Conservation (phyloP, 768 basidiomycete genomes). For the Boletus tylopilopsis region DNA sequence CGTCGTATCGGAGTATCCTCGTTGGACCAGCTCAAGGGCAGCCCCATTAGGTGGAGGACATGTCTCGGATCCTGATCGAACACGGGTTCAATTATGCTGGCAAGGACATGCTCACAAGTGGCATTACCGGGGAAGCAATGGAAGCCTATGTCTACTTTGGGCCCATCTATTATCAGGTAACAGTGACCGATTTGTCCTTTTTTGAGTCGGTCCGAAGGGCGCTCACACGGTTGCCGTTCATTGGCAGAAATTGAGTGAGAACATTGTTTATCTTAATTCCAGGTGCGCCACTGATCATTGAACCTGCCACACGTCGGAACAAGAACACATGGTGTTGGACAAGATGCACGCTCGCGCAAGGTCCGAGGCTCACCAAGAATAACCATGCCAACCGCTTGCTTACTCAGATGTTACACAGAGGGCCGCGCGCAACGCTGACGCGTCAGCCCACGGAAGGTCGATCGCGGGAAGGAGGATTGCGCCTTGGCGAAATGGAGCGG, state of each 20-base stretch:
- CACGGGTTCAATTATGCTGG: constrained; percentile 96
- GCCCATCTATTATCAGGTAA: constrained; percentile 94
- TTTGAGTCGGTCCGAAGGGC: neutral
- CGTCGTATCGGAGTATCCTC: neutral
- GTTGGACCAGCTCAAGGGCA: constrained; percentile 8
- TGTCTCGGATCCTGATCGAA: constrained; percentile 94
- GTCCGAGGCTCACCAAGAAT: constrained; percentile 37
- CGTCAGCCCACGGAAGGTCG: constrained; percentile 98
- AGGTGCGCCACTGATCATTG: constrained; percentile 3
- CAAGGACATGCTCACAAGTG: constrained; percentile 99
- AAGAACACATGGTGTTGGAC: constrained; percentile 99
- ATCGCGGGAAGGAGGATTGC: constrained; percentile 94
- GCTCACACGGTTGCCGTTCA: neutral
- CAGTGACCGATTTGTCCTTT: constrained; percentile 15
- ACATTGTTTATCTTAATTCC: neutral
- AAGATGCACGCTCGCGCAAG: constrained; percentile 99
- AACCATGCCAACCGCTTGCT: neutral
- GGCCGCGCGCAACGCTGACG: constrained; percentile 93
- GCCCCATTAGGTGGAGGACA: constrained; percentile 79
- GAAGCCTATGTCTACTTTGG: constrained; percentile 99
- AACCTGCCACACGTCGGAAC: constrained; percentile 15
- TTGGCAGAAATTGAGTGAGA: constrained; percentile 86
- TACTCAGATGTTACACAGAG: constrained; percentile 44
- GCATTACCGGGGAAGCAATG: constrained; percentile 94
- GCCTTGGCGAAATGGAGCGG: constrained; percentile 98